Evolutionary conservation across 2,329 filamentous ascomycete genomes (phyloP), one percentile per base, ranked within the genome.

Genomic region (Chrysoporthe deuterocubensis): DNA sequence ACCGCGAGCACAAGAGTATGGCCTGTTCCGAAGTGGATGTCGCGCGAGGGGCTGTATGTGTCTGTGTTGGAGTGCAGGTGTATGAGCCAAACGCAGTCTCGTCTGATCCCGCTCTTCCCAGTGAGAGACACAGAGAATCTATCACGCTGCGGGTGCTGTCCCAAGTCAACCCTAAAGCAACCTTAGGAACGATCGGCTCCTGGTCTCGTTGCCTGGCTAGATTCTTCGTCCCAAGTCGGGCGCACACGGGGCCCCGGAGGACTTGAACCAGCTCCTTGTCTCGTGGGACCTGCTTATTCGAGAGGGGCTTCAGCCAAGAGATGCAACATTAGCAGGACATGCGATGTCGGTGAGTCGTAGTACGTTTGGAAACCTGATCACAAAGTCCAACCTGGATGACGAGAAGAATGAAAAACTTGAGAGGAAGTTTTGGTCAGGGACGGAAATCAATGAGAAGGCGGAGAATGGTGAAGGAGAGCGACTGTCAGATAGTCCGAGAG

Each of bases 231-330:
- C 44, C 42, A 37, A 64, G 60, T 42, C 32, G 42, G 58, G 21
- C 50, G 21, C 32, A 52, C 50, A 57, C 61, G 57, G 40, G 32
- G 40, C 21, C 6, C 18, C 44, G 64, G 40, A 58, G 64, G 64
- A 62, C 44, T 63, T 65, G 61, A 56, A 67, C 32, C 63, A 37
- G 68, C 64, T 63, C 21, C 56, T 69, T 65, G 65, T 61, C 63
- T 71, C 69, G 65, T 69, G 58, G 64, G 59, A 72, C 65, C 60
- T 64, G 42, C 42, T 60, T 68, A 65, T 69, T 69, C 68, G 46
- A 69, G 66, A 65, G 40, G 67, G 57, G 50, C 37, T 34, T 34
- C 57, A 58, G 32, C 44, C 40, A 60, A 42, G 37, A 68, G 18
- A 32, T 57, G 60, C 40, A 50, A 46, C 46, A 48, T 59, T 37